Evolutionary conservation across 1,284 basidiomycete species (phyloP).

Genomic region (Tausonia pullulans): DNA sequence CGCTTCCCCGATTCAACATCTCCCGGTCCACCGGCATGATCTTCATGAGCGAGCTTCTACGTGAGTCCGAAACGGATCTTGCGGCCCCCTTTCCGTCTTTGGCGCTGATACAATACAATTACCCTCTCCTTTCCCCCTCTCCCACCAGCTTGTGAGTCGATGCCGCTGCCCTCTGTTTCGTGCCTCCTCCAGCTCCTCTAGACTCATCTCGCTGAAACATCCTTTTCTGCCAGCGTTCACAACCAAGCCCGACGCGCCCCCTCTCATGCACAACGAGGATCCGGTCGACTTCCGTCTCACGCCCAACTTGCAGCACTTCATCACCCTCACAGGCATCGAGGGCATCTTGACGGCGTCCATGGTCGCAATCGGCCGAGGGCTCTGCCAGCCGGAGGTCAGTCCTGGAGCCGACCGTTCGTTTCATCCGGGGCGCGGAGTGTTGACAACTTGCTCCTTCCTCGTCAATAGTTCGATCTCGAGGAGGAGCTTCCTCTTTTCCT

Average conservation of each 20-base stretch:
- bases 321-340: slow-evolving; percentile 81
- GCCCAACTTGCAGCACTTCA: slow-evolving; percentile 89
- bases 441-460: not conserved
- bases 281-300: slow-evolving; percentile 93
- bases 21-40: slow-evolving; percentile 81
- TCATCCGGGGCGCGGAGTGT: too few relatives aligned
- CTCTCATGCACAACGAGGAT: slow-evolving; percentile 53
- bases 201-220: not conserved
- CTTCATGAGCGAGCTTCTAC: slow-evolving; percentile 79
- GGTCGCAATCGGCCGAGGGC: slow-evolving; percentile 78
- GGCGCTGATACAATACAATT: not conserved
- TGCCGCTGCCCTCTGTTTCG: slow-evolving; percentile 11
- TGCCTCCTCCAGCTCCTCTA: not conserved
- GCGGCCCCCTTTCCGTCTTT: not conserved
- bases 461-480: slow-evolving; percentile 69
- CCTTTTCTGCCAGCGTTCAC: slow-evolving; percentile 6
- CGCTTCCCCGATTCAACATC: slow-evolving; percentile 76
- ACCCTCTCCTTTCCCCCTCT: not conserved
- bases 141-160: not conserved
- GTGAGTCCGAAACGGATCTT: slow-evolving; percentile 37
- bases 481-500: slow-evolving; percentile 81
- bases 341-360: slow-evolving; percentile 76
- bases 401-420: not conserved
- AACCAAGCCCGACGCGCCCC: slow-evolving; percentile 44
- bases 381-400: slow-evolving; percentile 84